A percentile compares a stretch with the other conserved stretches of the same genome.
Evolutionary conservation across 257 asterid species (phyloP).

Genomic region (Phtheirospermum japonicum): DNA sequence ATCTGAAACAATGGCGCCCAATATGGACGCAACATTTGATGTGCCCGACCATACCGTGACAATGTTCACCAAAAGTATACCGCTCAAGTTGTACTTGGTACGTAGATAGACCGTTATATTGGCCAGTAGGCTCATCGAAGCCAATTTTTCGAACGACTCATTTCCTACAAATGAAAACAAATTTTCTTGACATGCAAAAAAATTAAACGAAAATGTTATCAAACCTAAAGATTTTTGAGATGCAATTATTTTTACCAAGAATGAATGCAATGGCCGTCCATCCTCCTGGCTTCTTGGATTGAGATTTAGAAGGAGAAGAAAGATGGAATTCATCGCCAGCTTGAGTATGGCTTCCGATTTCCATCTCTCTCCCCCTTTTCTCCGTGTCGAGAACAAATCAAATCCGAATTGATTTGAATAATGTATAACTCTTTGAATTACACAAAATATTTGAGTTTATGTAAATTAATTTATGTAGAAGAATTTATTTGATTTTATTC

Average conservation of each 20-base stretch:
- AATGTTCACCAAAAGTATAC: constrained; percentile 57
- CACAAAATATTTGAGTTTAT: no score
- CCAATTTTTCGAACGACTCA: constrained; percentile 89
- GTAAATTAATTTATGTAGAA: no score
- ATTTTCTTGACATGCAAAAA: background rate
- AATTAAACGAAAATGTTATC: background rate
- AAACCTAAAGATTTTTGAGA: no score
- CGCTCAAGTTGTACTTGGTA: constrained; percentile 56
- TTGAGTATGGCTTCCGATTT: constrained; percentile 32
- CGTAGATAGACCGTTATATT: constrained; percentile 66
- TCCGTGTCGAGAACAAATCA: no score
- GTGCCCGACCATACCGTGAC: constrained; percentile 71
- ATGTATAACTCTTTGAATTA: no score
- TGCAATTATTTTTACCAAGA: constrained; percentile 48
- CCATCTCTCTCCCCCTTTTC: constrained; percentile 46
- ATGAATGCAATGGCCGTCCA: constrained; percentile 78
- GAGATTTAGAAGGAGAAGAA: constrained; percentile 28
- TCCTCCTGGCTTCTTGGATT: constrained; percentile 46
- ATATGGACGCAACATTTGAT: constrained; percentile 49
- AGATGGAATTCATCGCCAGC: constrained; percentile 18
- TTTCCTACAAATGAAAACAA: constrained; percentile 38
- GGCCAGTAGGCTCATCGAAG: constrained; percentile 67
- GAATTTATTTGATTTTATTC: no score
- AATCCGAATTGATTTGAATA: background rate
- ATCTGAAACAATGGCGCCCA: constrained; percentile 70